Evolutionary conservation across 805 yeast genomes (phyloP).

Genomic region (Torulaspora quercuum): DNA sequence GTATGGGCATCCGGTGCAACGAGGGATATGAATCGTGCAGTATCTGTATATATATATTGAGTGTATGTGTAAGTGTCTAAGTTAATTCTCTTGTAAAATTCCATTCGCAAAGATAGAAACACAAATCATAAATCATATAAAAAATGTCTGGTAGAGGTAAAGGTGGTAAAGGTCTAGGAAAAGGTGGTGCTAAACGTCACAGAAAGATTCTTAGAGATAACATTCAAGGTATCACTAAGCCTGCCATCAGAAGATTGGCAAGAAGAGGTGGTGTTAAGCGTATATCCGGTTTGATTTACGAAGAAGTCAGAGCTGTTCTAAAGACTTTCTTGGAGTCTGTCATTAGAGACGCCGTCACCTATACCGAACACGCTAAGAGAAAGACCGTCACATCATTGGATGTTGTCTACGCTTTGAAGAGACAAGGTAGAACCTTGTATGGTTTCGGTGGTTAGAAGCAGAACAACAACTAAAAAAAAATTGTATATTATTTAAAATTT

Average conservation of each 20-base stretch:
- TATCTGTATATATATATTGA: neutral
- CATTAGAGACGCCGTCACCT: constrained; percentile 98
- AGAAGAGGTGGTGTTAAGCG: constrained; percentile 99
- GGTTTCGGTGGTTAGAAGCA: constrained; percentile 95
- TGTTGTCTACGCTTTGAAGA: constrained; percentile 98
- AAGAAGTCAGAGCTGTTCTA: constrained; percentile 96
- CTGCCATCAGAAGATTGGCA: constrained; percentile 99
- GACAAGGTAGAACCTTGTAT: constrained; percentile 99
- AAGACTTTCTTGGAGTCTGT: constrained; percentile 95
- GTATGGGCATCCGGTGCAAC: constrained; percentile 13
- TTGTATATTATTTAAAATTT: constrained; percentile 10
- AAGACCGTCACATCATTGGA: constrained; percentile 98
- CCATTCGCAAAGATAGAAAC: constrained; percentile 11
- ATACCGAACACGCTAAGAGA: constrained; percentile 99
- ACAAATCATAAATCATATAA: constrained; percentile 14
- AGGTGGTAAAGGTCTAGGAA: constrained; percentile 99
- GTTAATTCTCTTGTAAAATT: neutral
- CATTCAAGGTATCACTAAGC: constrained; percentile 99
- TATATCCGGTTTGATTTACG: constrained; percentile 97
- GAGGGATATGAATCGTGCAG: constrained; percentile 1
- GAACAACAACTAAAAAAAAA: neutral
- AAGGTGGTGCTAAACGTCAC: constrained; percentile 99
- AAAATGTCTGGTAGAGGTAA: constrained; percentile 98
- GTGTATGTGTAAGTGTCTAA: constrained; percentile 1
- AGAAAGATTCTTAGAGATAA: constrained; percentile 98